Evolutionary conservation across 129 eudicot genomes (phyloP).

Genomic region (Chrysanthemum lavandulifolium): DNA sequence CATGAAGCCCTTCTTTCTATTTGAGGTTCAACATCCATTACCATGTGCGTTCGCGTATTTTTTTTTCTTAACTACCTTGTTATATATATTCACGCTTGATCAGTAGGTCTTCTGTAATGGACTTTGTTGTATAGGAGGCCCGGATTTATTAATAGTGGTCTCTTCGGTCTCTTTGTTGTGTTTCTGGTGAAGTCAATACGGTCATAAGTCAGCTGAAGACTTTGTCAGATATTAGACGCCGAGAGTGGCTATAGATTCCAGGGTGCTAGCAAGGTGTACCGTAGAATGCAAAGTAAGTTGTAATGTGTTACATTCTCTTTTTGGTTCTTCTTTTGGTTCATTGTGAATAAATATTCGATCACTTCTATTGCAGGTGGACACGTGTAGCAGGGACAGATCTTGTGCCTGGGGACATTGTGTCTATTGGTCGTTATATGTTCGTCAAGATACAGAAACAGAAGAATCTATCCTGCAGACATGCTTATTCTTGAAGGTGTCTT

Average conservation of each 20-base stretch:
- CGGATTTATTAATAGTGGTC: constrained; percentile 64
- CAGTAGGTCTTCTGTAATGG: constrained; percentile 94
- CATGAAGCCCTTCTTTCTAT: constrained; percentile 97
- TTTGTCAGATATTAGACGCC: constrained; percentile 85
- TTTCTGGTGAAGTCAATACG: constrained; percentile 98
- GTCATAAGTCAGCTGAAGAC: constrained; percentile 93
- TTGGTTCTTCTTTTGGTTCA: not conserved
- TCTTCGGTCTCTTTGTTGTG: constrained; percentile 91
- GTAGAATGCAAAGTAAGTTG: constrained; percentile 92
- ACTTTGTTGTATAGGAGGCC: constrained; percentile 74
- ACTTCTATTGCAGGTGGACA: constrained; percentile 59
- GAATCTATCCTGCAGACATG: constrained; percentile 95
- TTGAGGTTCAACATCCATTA: constrained; percentile 61
- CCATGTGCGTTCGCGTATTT: not conserved
- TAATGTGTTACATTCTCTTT: not conserved
- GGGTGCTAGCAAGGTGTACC: constrained; percentile 79
- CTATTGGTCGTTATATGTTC: constrained; percentile 88
- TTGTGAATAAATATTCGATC: not conserved
- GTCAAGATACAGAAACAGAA: constrained; percentile 36
- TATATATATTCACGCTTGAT: not conserved
- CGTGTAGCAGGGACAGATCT: constrained; percentile 87
- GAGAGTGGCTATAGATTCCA: constrained; percentile 74
- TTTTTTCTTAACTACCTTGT: not conserved
- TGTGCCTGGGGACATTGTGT: constrained; percentile 92
- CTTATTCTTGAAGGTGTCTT: constrained; percentile 88